Evolutionary conservation across 2,329 filamentous ascomycete genomes (phyloP), one percentile per base, ranked within the genome.

Genomic region (Fusarium musae): DNA sequence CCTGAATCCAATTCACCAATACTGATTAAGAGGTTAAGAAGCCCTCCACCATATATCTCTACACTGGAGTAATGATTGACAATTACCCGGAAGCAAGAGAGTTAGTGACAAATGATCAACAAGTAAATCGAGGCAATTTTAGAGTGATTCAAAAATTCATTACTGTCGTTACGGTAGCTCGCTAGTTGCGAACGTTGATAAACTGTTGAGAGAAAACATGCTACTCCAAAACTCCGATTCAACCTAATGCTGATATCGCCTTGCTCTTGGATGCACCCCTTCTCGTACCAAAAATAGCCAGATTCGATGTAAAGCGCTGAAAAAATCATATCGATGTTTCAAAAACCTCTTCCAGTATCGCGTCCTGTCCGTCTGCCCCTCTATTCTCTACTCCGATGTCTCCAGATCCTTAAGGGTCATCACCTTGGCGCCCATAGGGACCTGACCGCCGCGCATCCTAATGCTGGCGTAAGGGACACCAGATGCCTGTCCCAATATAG

Each of bases 371-470:
- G 34, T 36, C 34, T 36, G 34, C 34, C 34, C 46, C 58, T 50
- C 68, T 73, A 79, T 57, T 79, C 59, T 50, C 70, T 73, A 80
- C 63, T 79, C 78, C 43, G 78, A 78, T 17, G 72, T 75, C 70
- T 79, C 78, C 36, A 80, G 70, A 52, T 80, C 79, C 61, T 78
- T 74, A 32, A 80, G 72, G n/a, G 79, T 80, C 79, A 79, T 80
- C 61, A 80, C 77, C 66, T 80, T 74, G 15, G 79, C 77, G 19
- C 79, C 79, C 77, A 80, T 79, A n/a, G 77, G 77, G 19, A 75
- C 59, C 60, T 75, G 70, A 10, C 70, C 75, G 30, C 77, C 77
- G 47, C 72, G 70, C 52, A 72, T 73, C 60, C 69, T 73, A 30
- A 72, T 70, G 34, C 74, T 77, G n/a, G 68, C 73, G 46, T 72